Evolutionary conservation across 805 yeast species (phyloP).

Genomic region (Yarrowia yakushimensis): DNA sequence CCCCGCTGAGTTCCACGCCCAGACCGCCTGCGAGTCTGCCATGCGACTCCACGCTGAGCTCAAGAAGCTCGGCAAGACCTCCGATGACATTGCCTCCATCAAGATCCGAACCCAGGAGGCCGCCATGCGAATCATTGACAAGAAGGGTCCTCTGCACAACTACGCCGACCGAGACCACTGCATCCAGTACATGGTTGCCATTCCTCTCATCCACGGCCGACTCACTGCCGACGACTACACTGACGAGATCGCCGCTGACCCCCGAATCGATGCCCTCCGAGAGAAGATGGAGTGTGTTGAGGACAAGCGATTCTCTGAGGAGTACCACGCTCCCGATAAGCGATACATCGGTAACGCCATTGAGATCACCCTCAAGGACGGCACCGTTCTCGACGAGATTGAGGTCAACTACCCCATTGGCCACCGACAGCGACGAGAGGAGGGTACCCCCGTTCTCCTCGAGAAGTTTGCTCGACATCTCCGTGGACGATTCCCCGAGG

Average conservation of each 20-base stretch:
- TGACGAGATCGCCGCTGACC: constrained; percentile 50
- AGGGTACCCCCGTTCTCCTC: constrained; percentile 54
- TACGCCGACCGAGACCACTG: constrained; percentile 66
- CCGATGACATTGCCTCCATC: constrained; percentile 48
- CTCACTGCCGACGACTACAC: constrained; percentile 57
- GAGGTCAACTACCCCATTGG: constrained; percentile 57
- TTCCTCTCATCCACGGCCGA: constrained; percentile 54
- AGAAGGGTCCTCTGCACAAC: constrained; percentile 56
- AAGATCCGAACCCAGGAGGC: constrained; percentile 59
- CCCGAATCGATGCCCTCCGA: constrained; percentile 51
- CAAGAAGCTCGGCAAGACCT: constrained; percentile 42
- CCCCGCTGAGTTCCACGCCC: constrained; percentile 67
- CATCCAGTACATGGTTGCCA: constrained; percentile 60
- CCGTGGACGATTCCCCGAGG: constrained; percentile 44
- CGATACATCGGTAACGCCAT: constrained; percentile 57
- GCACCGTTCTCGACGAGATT: constrained; percentile 51
- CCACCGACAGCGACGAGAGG: constrained; percentile 55
- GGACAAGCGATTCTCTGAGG: constrained; percentile 47
- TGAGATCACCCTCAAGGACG: constrained; percentile 50
- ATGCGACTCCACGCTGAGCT: constrained; percentile 44
- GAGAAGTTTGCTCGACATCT: constrained; percentile 52
- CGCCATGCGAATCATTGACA: constrained; percentile 57
- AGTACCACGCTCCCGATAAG: constrained; percentile 55
- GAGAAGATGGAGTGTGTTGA: constrained; percentile 54
- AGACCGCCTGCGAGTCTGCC: constrained; percentile 61